Conservation (phyloP, 345 rosid genomes). For the Cardiospermum halicacabum region DNA sequence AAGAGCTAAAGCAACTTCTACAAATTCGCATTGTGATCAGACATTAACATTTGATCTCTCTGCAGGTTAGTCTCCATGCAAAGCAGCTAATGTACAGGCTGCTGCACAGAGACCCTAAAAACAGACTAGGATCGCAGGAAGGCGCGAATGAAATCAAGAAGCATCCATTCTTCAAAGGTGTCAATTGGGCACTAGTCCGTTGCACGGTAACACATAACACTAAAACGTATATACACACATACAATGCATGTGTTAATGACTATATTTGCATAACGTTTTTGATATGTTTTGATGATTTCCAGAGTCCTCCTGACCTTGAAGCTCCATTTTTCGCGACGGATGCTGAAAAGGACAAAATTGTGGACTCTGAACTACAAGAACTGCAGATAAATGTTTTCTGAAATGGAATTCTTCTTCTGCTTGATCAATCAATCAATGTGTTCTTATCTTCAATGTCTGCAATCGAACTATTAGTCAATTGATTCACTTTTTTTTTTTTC, state of each 20-base stretch:
- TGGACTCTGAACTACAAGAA: slow-evolving; percentile 64
- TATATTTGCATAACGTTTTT: neutral
- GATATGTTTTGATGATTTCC: slow-evolving; percentile 4
- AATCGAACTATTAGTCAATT: neutral
- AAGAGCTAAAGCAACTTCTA: slow-evolving; percentile 6
- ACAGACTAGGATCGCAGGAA: slow-evolving; percentile 70
- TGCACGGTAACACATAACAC: slow-evolving; percentile 52
- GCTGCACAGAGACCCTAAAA: slow-evolving; percentile 80
- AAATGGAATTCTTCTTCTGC: slow-evolving; percentile 13
- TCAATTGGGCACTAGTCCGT: slow-evolving; percentile 89
- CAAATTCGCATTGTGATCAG: neutral
- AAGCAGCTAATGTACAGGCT: slow-evolving; percentile 76
- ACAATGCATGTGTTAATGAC: too few relatives aligned
- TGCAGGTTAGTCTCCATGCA: slow-evolving; percentile 69
- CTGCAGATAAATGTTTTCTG: slow-evolving; percentile 73
- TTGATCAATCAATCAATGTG: neutral
- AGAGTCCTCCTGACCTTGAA: slow-evolving; percentile 82
- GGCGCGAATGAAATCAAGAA: slow-evolving; percentile 81
- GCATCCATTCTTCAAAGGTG: slow-evolving; percentile 77
- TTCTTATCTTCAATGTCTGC: neutral
- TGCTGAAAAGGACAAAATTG: slow-evolving; percentile 36
- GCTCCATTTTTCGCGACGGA: slow-evolving; percentile 42
- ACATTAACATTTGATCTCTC: neutral
- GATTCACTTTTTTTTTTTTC: neutral
- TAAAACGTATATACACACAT: too few relatives aligned